Conservation (phyloP, 1,139 yeast genomes). For the Nakaseomyces kungkrabaensis region DNA sequence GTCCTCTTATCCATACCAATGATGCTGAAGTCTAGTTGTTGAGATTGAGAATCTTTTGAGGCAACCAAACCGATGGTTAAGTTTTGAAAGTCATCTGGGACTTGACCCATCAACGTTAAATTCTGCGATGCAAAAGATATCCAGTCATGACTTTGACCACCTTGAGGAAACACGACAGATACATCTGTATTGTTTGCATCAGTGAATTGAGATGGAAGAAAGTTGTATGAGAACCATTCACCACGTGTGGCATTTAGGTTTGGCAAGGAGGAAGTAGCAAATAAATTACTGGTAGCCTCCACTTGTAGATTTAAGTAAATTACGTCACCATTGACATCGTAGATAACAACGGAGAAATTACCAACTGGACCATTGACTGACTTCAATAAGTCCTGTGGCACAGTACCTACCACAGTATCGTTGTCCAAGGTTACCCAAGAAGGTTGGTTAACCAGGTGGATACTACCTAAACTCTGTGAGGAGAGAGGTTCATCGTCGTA, state of each 20-base stretch:
- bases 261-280: conserved; percentile 44
- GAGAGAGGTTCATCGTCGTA: conserved; percentile 49
- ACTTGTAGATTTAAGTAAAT: conserved; percentile 50
- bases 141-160: conserved; percentile 43
- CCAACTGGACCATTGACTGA: conserved; percentile 31
- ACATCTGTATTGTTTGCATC: conserved; percentile 43
- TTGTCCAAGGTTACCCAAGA: conserved; percentile 47
- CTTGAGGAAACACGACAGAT: conserved; percentile 34
- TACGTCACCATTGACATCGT: conserved; percentile 54
- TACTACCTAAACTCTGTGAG: conserved; percentile 44
- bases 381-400: conserved; percentile 37
- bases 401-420: conserved; percentile 45
- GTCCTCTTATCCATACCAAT: conserved; percentile 40
- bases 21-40: conserved; percentile 42
- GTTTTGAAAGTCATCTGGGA: conserved; percentile 49
- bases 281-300: conserved; percentile 32
- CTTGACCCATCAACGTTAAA: conserved; percentile 56
- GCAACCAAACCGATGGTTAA: conserved; percentile 48
- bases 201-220: conserved; percentile 44
- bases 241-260: conserved; percentile 59
- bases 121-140: conserved; percentile 49
- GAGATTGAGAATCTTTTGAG: conserved; percentile 32
- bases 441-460: conserved; percentile 39
- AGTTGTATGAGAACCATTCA: conserved; percentile 44
- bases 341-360: conserved; percentile 45